Base-by-base conservation (phyloP, 78 protist species). In the Bodo saltans region DNA sequence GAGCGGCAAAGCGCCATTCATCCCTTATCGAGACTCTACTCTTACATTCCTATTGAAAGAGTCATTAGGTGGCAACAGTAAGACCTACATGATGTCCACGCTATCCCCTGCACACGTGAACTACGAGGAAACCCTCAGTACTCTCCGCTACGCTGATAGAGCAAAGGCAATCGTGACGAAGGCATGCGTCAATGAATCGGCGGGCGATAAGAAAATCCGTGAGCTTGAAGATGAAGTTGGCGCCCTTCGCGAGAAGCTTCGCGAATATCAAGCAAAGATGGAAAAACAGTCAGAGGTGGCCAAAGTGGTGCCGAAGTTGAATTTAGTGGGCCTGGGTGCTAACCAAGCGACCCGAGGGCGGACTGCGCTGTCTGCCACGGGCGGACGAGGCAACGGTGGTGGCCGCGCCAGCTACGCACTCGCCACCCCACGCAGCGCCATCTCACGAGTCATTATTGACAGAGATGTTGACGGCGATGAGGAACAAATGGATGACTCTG, bases 1-100 rank as follows among this genome's bases (percentile, higher is more conserved):
- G 8, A 39, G n/a, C 1, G 38, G 35, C 29, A 88, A 92, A 52
- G 52, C 73, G 30, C 88, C 53, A 0, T 79, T 84, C 69, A 89
- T 96, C 11, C 99, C 99, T 21, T 96, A 95, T 74, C 89, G 99
- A 27, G 98, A 94, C 78, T 93, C 97, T 32, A 80, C 74, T 32
- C 87, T 96, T 30, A 96, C 99, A 33, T 67, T 85, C 80, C 53
- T 90, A 0, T 39, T 88, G 83, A 78, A 87, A 79, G 89, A 88
- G 34, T 0, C 21, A 0, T 82, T 91, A 1, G 93, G 93, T 2
- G 93, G 93, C 41, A 85, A 88, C 74, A 1, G 86, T 2, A 87
- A 84, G 83, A 92, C 95, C 28, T 3, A 84, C 87, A 93, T 93
- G 96, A 40, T 93, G 1, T 90, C 93, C 25, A 83, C 94, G 1